Conservation (phyloP, 306 rosid genomes). For the Glycine latifolia region DNA sequence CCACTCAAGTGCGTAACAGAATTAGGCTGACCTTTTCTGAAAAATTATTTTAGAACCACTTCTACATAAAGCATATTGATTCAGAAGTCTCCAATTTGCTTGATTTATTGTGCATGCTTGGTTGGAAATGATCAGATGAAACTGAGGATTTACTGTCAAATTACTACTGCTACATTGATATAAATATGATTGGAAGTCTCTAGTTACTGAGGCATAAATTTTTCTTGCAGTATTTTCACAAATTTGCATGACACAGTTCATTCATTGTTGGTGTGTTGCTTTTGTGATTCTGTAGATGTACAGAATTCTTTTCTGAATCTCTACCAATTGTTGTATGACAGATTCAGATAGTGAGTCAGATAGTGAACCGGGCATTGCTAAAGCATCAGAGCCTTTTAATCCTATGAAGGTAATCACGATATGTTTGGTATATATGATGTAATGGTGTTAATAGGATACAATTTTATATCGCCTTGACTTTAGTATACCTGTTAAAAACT, state of each 20-base stretch:
- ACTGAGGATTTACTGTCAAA: neutral
- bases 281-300: neutral
- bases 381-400: slow-evolving; percentile 53
- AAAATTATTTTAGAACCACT: neutral
- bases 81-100: neutral
- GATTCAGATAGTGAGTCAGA: slow-evolving; percentile 73
- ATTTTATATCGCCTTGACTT: neutral
- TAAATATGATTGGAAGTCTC: neutral
- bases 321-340: slow-evolving; percentile 43
- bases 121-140: neutral
- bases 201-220: neutral
- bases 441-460: slow-evolving; percentile 2
- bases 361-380: slow-evolving; percentile 67
- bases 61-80: neutral
- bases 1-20: neutral
- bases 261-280: neutral
- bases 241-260: neutral
- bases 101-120: neutral
- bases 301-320: slow-evolving; percentile 27
- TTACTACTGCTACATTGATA: neutral
- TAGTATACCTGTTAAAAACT: slow-evolving; percentile 3
- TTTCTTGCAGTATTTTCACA: neutral
- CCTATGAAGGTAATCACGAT: slow-evolving; percentile 59
- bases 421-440: neutral
- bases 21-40: neutral